Percentiles rank a stretch among this genome's conserved stretches.
Evolutionary conservation across 1,284 basidiomycete genomes (phyloP).

Genomic region (Ustilago esculenta): DNA sequence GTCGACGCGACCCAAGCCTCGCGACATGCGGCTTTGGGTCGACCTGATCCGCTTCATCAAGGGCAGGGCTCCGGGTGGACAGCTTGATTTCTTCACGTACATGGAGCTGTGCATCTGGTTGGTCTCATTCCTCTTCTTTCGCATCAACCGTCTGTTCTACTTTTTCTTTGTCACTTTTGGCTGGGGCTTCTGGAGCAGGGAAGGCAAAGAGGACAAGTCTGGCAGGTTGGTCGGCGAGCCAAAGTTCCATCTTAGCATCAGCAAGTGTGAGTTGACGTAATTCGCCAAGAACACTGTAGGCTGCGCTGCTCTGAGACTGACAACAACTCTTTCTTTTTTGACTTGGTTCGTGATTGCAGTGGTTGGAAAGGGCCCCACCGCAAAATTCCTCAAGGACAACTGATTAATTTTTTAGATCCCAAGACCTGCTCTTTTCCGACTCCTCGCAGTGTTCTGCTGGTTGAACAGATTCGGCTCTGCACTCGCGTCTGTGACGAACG

Average conservation of each 20-base stretch:
- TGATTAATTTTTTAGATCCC: conserved; percentile 1
- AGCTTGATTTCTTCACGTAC: conserved; percentile 75
- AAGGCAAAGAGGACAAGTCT: conserved; percentile 38
- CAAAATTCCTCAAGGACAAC: conserved; percentile 38
- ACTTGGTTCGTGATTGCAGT: conserved; percentile 2
- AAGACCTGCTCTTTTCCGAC: not conserved
- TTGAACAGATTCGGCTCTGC: not conserved
- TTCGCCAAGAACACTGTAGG: not conserved
- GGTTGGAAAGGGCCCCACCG: conserved; percentile 38
- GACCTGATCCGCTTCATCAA: conserved; percentile 74
- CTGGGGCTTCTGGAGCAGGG: conserved; percentile 58
- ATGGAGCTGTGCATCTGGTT: conserved; percentile 70
- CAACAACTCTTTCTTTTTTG: not conserved
- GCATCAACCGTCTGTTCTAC: conserved; percentile 48
- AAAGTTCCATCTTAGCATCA: conserved; percentile 52
- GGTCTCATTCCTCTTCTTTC: conserved; percentile 57
- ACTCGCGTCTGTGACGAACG: not conserved
- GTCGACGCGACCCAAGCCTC: conserved; percentile 71
- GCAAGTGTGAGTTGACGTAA: conserved; percentile 23
- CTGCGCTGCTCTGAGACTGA: not conserved
- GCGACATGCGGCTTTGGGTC: conserved; percentile 76
- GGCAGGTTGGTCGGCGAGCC: conserved; percentile 42
- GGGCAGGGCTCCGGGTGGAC: conserved; percentile 72
- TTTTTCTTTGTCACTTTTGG: conserved; percentile 63
- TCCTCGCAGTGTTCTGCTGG: conserved; percentile 10